These are phyloP conservation scores for Pestalotiopsis sp. DNA, from an alignment of 2,329 filamentous ascomycete genomes.

Conservation along the genomic window DNA sequence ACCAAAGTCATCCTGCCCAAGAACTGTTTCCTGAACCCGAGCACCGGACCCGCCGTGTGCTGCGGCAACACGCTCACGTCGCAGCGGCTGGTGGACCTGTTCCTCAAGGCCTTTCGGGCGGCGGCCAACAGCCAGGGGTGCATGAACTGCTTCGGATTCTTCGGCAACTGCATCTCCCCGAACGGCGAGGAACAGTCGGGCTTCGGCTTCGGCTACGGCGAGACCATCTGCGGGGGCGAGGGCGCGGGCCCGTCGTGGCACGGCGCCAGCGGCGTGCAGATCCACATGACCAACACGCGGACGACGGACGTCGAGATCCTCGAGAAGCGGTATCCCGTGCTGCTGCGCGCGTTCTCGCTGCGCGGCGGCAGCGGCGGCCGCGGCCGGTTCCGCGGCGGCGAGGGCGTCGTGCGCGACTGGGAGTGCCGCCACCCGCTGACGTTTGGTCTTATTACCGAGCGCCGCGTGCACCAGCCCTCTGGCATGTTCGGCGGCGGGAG, in stretches of 20 bases:
- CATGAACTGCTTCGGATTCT: slow-evolving; percentile 80
- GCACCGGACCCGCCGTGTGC: slow-evolving; percentile 21
- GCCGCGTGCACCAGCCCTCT: slow-evolving; percentile 72
- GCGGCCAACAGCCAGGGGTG: slow-evolving; percentile 75
- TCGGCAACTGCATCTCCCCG: slow-evolving; percentile 34
- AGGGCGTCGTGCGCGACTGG: slow-evolving; percentile 71
- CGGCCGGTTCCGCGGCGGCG: slow-evolving; percentile 65
- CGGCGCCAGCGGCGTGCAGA: slow-evolving; percentile 69
- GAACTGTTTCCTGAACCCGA: slow-evolving; percentile 36
- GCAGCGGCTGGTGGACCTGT: slow-evolving; percentile 23
- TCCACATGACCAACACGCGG: slow-evolving; percentile 76
- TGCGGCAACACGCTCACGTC: slow-evolving; percentile 28
- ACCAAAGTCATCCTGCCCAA: slow-evolving; percentile 27
- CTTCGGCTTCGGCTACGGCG: slow-evolving; percentile 69
- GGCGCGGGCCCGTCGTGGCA: slow-evolving; percentile 70
- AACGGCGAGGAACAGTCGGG: slow-evolving; percentile 39
- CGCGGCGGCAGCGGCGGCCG: slow-evolving; percentile 58
- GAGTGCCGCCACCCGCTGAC: slow-evolving; percentile 72
- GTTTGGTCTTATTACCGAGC: slow-evolving; percentile 71
- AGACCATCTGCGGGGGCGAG: slow-evolving; percentile 74
- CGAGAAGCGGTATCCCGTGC: slow-evolving; percentile 70
- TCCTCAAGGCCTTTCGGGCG: slow-evolving; percentile 28
- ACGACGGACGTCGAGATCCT: slow-evolving; percentile 75
- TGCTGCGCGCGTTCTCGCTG: slow-evolving; percentile 67
- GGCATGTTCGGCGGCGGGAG: slow-evolving; percentile 72